Evolutionary conservation across 2,329 filamentous ascomycete genomes (phyloP), one percentile per base, ranked within the genome.

Genomic region (Chaetomium sp.): DNA sequence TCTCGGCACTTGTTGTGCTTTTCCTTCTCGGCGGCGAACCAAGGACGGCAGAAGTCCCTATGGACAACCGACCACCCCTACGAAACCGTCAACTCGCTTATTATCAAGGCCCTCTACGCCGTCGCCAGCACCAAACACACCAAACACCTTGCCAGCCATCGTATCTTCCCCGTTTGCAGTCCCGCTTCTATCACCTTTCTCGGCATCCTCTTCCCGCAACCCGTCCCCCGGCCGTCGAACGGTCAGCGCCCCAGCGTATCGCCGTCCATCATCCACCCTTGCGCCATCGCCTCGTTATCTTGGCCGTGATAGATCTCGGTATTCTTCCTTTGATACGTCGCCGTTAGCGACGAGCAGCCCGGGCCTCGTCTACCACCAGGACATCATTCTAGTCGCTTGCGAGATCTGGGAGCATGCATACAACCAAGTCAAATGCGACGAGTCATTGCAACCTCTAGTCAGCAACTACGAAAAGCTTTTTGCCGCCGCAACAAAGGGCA

Each of bases 391-490:
- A 11, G 43, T 58, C 5, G 49, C 58, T 2, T 34, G 52, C 3
- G 53, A 60, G 6, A 54, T 62, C 6, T 62, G 58, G 58, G 46
- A 56, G 4, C 49, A 56, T 3, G 58, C 60, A 1, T 60, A 62
- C 46, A 33, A 41, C 9, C 6, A 49, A 8, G 33, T 61, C 47
- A 49, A 27, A 27, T 19, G 14, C 14, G 55, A 61, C 11, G 47
- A 53, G 1, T 14, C 36, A 9, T 40, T 60, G 8, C 42, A 55
- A 27, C 49, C 57, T 0, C 38, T 58, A 7, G 55, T 61, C 10
- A 54, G 42, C 14, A 58, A 59, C 32, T 61, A 61, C 50, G 58
- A 61, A 32, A 35, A 53, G 4, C 57, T 60, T 35, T 61, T 55
- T 43, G 47, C 49, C 33, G 56, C 33, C 8, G 19, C 57, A 32